These are phyloP conservation scores for Nicotiana noctiflora DNA, from an alignment of 257 asterid genomes.

Conservation along the genomic window DNA sequence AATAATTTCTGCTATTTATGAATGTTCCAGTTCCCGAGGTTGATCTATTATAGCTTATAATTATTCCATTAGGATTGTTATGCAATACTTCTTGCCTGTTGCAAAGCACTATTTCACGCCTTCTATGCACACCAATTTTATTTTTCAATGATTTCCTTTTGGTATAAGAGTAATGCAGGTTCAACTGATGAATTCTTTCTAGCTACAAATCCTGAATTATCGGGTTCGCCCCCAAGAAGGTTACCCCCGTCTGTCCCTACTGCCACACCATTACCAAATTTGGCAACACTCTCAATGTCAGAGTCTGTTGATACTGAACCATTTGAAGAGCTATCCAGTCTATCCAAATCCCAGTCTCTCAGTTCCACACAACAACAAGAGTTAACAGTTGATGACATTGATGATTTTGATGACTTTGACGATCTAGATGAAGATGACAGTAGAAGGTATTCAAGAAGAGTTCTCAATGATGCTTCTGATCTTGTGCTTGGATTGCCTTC, in stretches of 20 bases:
- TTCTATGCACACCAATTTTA: background rate
- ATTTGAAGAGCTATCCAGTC: constrained; percentile 47
- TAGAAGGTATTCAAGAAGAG: constrained; percentile 84
- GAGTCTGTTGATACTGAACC: constrained; percentile 59
- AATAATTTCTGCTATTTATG: background rate
- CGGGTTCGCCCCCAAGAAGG: constrained; percentile 93
- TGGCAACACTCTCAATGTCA: constrained; percentile 44
- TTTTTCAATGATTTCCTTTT: constrained; percentile 14
- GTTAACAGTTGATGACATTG: constrained; percentile 88
- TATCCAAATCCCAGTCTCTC: constrained; percentile 62
- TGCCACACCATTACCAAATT: constrained; percentile 42
- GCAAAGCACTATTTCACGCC: background rate
- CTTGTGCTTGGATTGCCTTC: constrained; percentile 73
- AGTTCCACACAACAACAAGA: constrained; percentile 55
- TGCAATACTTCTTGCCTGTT: background rate
- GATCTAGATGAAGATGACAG: constrained; percentile 59
- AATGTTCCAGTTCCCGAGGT: background rate
- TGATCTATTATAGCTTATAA: background rate
- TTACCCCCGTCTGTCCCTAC: constrained; percentile 61
- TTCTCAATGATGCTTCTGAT: constrained; percentile 87
- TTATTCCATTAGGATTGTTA: background rate
- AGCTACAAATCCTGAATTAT: constrained; percentile 62
- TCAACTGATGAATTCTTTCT: constrained; percentile 74
- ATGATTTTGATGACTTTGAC: constrained; percentile 72
- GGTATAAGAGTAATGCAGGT: constrained; percentile 76